A percentile compares a stretch with the other conserved stretches of the same genome.
These are phyloP conservation scores for Cutaneotrichosporon sp. DNA, from an alignment of 1,284 basidiomycete genomes.

Conservation along the genomic window DNA sequence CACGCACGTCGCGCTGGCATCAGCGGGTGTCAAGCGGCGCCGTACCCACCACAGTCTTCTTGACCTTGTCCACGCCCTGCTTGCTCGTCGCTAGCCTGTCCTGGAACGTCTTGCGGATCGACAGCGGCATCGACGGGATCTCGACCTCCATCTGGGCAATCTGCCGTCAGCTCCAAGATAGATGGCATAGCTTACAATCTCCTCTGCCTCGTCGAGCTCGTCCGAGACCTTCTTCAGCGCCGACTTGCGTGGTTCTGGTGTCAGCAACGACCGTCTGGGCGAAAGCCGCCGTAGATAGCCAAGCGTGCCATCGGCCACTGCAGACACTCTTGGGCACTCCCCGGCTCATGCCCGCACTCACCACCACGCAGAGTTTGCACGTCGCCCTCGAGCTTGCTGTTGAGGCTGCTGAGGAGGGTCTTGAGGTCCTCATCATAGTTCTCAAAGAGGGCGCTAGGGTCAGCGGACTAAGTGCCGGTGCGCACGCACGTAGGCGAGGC, in stretches of 20 bases:
- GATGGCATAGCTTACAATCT: slow-evolving; percentile 61
- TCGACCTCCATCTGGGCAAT: slow-evolving; percentile 99
- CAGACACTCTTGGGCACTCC: no score
- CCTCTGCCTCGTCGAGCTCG: slow-evolving; percentile 96
- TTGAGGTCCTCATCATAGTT: slow-evolving; percentile 50
- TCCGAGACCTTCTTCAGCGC: slow-evolving; percentile 80
- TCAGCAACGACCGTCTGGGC: no score
- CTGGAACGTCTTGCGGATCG: slow-evolving; percentile 68
- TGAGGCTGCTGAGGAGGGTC: slow-evolving; percentile 40
- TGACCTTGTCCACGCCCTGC: slow-evolving; percentile 64
- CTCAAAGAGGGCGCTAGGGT: slow-evolving; percentile 45
- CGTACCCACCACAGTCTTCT: slow-evolving; percentile 59
- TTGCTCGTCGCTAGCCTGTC: slow-evolving; percentile 67
- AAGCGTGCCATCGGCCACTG: no score
- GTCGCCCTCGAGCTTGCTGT: slow-evolving; percentile 44
- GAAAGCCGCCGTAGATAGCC: no score
- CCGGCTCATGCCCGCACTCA: slow-evolving; percentile 18
- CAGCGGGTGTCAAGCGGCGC: background rate
- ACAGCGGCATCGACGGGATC: slow-evolving; percentile 89
- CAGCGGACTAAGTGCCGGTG: background rate
- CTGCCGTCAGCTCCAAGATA: slow-evolving; percentile 48
- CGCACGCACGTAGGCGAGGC: slow-evolving; percentile 46
- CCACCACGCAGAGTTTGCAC: slow-evolving; percentile 45
- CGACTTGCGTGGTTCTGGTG: slow-evolving; percentile 74
- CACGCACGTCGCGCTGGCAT: slow-evolving; percentile 48